Percentiles rank a stretch among this genome's conserved stretches.
phyloP scores from a whole-genome alignment of 2,329 filamentous ascomycete species.

The Colletotrichum acutatum region DNA sequence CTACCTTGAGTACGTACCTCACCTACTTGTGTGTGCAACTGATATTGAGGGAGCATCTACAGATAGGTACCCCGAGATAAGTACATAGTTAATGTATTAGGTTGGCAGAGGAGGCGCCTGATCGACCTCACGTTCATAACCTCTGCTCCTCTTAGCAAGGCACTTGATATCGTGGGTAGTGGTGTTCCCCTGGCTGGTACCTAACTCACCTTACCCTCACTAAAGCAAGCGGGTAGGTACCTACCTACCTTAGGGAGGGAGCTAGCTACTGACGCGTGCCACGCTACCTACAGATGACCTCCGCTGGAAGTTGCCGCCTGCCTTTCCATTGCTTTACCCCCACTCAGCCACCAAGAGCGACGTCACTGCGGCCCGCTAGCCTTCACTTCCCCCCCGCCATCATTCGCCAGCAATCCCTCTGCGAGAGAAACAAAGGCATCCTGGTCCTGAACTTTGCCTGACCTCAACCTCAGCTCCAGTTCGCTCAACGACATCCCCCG shows the following conservation, averaged over 20 bases:
- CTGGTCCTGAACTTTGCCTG: neutral
- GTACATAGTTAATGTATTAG: neutral
- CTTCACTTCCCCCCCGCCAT: neutral
- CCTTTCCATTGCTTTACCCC: neutral
- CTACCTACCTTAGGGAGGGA: too few relatives aligned
- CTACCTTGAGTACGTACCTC: too few relatives aligned
- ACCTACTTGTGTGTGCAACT: neutral
- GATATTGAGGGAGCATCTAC: neutral
- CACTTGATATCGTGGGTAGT: too few relatives aligned
- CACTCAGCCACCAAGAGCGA: slow-evolving; percentile 14
- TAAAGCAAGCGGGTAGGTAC: neutral
- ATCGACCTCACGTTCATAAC: neutral
- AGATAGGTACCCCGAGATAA: neutral
- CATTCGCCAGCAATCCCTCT: slow-evolving; percentile 4
- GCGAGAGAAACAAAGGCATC: slow-evolving; percentile 8
- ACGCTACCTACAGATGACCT: too few relatives aligned
- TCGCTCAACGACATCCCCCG: neutral
- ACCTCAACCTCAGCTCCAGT: slow-evolving; percentile 3
- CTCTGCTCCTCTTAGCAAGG: too few relatives aligned
- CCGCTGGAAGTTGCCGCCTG: too few relatives aligned
- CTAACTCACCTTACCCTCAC: neutral
- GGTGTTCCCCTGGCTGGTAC: too few relatives aligned
- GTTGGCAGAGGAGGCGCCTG: neutral
- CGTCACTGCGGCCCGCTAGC: slow-evolving; percentile 16
- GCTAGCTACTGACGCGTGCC: too few relatives aligned